These are phyloP conservation scores for Oryza glumipatula DNA, from an alignment of 176 grass and related monocot species.

Conservation along the genomic window DNA sequence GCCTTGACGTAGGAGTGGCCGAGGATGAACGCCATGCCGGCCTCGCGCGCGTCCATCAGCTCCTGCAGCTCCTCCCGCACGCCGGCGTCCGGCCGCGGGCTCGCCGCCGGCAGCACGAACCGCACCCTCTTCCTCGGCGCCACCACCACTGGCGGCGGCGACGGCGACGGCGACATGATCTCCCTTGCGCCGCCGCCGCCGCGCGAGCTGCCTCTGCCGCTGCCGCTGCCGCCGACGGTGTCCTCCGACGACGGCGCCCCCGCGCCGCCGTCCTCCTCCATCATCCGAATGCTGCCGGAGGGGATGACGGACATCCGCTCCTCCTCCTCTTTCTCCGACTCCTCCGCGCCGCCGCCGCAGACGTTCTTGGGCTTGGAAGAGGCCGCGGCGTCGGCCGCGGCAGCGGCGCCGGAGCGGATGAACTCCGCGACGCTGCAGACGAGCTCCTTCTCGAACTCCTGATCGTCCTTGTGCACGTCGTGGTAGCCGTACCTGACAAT, in stretches of 20 bases:
- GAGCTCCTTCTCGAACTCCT: constrained; percentile 91
- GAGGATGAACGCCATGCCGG: constrained; percentile 95
- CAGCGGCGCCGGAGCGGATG: constrained; percentile 54
- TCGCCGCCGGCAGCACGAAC: constrained; percentile 75
- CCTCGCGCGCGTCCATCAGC: constrained; percentile 82
- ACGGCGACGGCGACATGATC: constrained; percentile 44
- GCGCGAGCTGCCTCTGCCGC: constrained; percentile 37
- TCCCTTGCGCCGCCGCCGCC: constrained; percentile 46
- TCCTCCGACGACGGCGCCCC: neutral
- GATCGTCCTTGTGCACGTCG: constrained; percentile 88
- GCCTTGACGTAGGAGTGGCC: constrained; percentile 85
- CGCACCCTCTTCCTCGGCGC: constrained; percentile 73
- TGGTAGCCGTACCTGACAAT: constrained; percentile 92
- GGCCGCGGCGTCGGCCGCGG: neutral
- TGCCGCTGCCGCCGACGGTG: neutral
- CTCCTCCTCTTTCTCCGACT: constrained; percentile 53
- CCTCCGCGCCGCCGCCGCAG: neutral
- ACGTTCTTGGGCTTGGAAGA: constrained; percentile 39
- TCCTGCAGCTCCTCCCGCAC: constrained; percentile 84
- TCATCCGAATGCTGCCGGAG: constrained; percentile 68
- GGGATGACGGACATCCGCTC: constrained; percentile 71
- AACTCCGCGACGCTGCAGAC: constrained; percentile 93
- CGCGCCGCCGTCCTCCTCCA: constrained; percentile 52
- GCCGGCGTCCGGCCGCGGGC: constrained; percentile 55
- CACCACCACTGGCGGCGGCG: constrained; percentile 3